Percentiles rank a stretch among this genome's conserved stretches.
Evolutionary conservation across 495 filamentous ascomycete species (phyloP).

Genomic region (Tetracladium marchalianum): DNA sequence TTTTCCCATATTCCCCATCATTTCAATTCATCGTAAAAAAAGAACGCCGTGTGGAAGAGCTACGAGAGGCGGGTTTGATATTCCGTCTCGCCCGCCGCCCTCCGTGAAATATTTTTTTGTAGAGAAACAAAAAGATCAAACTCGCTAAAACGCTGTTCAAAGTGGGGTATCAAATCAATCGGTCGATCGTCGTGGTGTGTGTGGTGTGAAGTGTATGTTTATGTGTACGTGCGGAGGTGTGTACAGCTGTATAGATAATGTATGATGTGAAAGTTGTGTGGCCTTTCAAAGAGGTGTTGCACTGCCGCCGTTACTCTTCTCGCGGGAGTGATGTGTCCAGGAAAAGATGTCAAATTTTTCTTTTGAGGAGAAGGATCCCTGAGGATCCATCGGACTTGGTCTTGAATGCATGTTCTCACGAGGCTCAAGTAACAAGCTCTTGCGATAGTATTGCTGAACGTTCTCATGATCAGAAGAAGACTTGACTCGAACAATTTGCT

Average conservation of each 20-base stretch:
- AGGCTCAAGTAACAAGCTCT: slow-evolving; percentile 81
- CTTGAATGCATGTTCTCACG: slow-evolving; percentile 46
- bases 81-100: too few relatives aligned
- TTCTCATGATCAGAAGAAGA: slow-evolving; percentile 63
- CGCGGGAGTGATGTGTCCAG: slow-evolving; percentile 38
- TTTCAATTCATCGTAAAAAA: too few relatives aligned
- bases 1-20: too few relatives aligned
- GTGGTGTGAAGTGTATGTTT: not conserved
- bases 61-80: too few relatives aligned
- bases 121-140: slow-evolving; percentile 5
- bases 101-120: too few relatives aligned
- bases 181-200: slow-evolving; percentile 4
- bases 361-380: slow-evolving; percentile 11
- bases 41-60: too few relatives aligned
- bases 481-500: slow-evolving; percentile 72
- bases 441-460: slow-evolving; percentile 76
- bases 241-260: slow-evolving; percentile 2
- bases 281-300: slow-evolving; percentile 5
- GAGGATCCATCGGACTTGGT: slow-evolving; percentile 41
- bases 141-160: slow-evolving; percentile 25
- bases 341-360: slow-evolving; percentile 49
- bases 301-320: slow-evolving; percentile 22
- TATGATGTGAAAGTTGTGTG: not conserved
- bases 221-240: not conserved
- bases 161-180: slow-evolving; percentile 24